Evolutionary conservation across 495 filamentous ascomycete genomes (phyloP).

Genomic region (Lophiotrema nucula): DNA sequence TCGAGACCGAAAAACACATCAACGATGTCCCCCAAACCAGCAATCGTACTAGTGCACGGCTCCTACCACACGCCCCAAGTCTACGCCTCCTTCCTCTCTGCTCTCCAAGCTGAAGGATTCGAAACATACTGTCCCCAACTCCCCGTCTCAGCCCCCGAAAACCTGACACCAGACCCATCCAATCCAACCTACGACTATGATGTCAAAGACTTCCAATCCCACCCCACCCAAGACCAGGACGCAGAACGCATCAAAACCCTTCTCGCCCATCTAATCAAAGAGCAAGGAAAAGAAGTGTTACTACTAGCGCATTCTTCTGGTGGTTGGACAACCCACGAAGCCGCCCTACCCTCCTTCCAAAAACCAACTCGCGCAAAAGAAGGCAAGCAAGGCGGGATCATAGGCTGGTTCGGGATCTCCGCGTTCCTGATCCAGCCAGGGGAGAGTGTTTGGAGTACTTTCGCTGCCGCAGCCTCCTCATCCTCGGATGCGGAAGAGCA

Average conservation of each 20-base stretch:
- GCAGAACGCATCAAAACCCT: constrained; percentile 28
- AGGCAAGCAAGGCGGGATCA: constrained; percentile 39
- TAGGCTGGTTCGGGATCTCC: constrained; percentile 41
- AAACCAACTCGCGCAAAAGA: constrained; percentile 20
- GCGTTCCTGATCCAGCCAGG: constrained; percentile 40
- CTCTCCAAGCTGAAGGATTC: constrained; percentile 31
- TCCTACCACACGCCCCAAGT: constrained; percentile 42
- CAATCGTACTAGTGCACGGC: constrained; percentile 27
- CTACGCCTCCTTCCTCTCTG: constrained; percentile 38
- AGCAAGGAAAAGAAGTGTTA: constrained; percentile 35
- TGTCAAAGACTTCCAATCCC: constrained; percentile 22
- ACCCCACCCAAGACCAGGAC: constrained; percentile 37
- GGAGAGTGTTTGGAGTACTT: constrained; percentile 31
- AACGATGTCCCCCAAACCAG: constrained; percentile 2
- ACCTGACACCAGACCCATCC: constrained; percentile 38
- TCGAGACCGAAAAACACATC: no score
- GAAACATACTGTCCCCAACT: constrained; percentile 43
- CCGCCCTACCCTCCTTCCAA: constrained; percentile 37
- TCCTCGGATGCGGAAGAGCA: neutral
- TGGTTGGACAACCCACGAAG: constrained; percentile 42
- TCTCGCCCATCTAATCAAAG: constrained; percentile 30
- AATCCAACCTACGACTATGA: constrained; percentile 39
- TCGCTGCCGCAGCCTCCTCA: neutral
- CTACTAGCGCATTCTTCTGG: constrained; percentile 41
- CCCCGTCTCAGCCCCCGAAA: constrained; percentile 38